Conservation (phyloP, 2,329 filamentous ascomycete species). For the Aspergillus persii region DNA sequence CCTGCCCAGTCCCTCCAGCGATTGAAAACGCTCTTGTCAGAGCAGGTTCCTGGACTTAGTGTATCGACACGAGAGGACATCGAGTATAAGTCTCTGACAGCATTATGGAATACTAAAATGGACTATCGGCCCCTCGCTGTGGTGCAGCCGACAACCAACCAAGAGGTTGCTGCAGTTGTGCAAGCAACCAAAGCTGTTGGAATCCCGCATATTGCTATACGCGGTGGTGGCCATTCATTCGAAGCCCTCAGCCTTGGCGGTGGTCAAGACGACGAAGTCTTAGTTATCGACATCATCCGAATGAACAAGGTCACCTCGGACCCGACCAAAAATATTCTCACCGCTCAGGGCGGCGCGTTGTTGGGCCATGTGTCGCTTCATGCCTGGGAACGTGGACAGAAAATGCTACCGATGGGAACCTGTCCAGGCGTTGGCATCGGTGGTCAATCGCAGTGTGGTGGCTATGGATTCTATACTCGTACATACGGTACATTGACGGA, state of each 20-base stretch:
- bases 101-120: background rate
- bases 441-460: background rate
- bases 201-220: background rate
- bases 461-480: background rate
- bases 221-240: background rate
- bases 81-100: background rate
- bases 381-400: background rate
- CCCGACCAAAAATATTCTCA: background rate
- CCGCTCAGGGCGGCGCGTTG: background rate
- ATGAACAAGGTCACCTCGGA: background rate
- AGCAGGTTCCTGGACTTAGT: no score
- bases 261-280: background rate
- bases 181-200: background rate
- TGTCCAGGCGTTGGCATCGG: background rate
- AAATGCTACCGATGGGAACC: background rate
- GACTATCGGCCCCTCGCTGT: background rate
- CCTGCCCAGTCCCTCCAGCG: no score
- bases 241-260: background rate
- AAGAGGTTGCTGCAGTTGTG: background rate
- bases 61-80: background rate
- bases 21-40: no score
- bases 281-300: background rate
- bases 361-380: background rate
- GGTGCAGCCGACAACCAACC: background rate
- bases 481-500: background rate